These are phyloP conservation scores for Xanthoceras sorbifolium DNA, from an alignment of 345 rosid genomes.

Conservation along the genomic window DNA sequence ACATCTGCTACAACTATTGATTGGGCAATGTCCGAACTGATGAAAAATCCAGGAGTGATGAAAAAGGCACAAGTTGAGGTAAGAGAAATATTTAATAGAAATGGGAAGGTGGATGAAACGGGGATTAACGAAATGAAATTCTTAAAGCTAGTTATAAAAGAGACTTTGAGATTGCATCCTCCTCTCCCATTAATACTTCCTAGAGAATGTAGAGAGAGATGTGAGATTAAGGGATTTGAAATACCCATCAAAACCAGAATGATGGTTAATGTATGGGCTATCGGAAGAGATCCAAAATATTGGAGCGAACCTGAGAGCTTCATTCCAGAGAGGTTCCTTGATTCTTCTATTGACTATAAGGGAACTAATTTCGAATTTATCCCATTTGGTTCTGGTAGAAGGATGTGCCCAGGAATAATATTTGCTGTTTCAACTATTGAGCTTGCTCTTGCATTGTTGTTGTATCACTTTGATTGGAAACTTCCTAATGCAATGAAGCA, in stretches of 20 bases:
- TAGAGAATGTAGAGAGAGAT: constrained; percentile 12
- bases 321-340: constrained; percentile 31
- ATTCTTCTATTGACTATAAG: constrained; percentile 19
- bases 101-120: constrained; percentile 24
- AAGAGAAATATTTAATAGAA: constrained; percentile 7
- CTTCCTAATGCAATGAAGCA: constrained; percentile 28
- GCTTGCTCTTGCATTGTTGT: constrained; percentile 26
- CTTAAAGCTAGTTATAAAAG: constrained; percentile 27
- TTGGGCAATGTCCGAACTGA: constrained; percentile 29
- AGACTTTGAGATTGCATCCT: constrained; percentile 26
- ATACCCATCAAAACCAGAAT: constrained; percentile 30
- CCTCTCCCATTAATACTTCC: not conserved
- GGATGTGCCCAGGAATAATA: not conserved
- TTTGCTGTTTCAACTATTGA: constrained; percentile 9
- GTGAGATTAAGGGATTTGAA: not conserved
- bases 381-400: not conserved
- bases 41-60: constrained; percentile 22
- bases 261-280: constrained; percentile 7
- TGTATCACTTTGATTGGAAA: constrained; percentile 25
- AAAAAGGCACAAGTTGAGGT: constrained; percentile 22
- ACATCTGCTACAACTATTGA: constrained; percentile 23
- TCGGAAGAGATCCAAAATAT: not conserved
- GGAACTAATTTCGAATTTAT: constrained; percentile 14
- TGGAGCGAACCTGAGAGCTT: constrained; percentile 37
- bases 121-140: constrained; percentile 13